A percentile compares a stretch with the other conserved stretches of the same genome.
Conservation (phyloP, 2,329 filamentous ascomycete species). For the Alternaria rosae region DNA sequence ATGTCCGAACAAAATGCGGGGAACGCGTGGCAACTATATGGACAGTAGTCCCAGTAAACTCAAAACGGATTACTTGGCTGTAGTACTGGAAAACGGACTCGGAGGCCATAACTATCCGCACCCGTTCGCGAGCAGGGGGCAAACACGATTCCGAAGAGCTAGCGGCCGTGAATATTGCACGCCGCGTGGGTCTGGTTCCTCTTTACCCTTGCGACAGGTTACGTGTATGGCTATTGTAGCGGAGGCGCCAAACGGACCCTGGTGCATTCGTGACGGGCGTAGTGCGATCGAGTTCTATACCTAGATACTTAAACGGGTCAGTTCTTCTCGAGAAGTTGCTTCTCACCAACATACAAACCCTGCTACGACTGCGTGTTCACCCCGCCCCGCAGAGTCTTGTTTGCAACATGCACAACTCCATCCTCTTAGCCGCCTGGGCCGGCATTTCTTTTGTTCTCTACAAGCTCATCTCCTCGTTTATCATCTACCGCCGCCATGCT, state of each 20-base stretch:
- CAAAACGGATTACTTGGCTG: background rate
- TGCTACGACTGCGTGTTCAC: background rate
- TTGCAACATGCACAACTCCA: conserved; percentile 37
- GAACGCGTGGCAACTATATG: background rate
- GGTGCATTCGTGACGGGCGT: background rate
- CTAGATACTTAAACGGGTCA: background rate
- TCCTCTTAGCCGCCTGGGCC: conserved; percentile 40
- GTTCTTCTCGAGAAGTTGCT: background rate
- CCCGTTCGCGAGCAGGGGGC: background rate
- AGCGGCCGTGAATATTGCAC: background rate
- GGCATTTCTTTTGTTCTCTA: conserved; percentile 42
- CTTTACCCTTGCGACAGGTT: background rate
- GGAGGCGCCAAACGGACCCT: background rate
- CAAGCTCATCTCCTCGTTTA: conserved; percentile 36
- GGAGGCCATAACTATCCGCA: background rate
- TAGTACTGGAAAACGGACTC: background rate
- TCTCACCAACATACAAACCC: background rate
- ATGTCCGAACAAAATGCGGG: background rate
- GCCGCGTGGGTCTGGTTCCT: conserved; percentile 2
- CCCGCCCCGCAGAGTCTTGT: background rate
- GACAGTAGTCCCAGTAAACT: background rate
- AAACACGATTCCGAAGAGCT: background rate
- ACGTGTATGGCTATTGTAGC: background rate
- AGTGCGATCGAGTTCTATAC: background rate
- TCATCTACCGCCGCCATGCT: conserved; percentile 41